Evolutionary conservation across 2,329 filamentous ascomycete species (phyloP), one percentile per base, ranked within the genome.

Genomic region (Tolypocladium inflatum): DNA sequence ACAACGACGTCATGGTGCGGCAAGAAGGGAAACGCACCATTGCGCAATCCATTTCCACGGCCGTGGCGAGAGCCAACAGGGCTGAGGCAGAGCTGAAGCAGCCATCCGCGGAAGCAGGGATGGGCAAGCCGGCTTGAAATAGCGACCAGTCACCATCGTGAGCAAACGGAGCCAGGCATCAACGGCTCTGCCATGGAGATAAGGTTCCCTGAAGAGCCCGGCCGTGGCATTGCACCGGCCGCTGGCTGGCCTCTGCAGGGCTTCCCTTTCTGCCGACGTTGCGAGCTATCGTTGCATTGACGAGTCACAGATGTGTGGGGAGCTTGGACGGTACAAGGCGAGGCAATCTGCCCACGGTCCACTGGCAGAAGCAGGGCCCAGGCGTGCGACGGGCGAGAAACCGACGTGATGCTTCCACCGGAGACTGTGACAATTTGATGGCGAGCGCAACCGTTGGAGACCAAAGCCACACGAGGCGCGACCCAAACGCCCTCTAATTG

Each of bases 1-100:
- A 86, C 67, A 85, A 81, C 59, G 80, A 84, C 64, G 76, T 78
- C 54, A 78, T 81, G 67, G 74, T 77, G 51, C 72, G 74, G 59
- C 68, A 67, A 33, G 76, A 74, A 55, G 80, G 79, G 19, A 74
- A 74, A 60, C 68, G 63, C 50, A 70, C 75, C 23, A 74, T 81
- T 57, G 75, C 77, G 17, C 70, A 74, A 35, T 78, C 76, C 55
- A 72, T 83, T 15, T 39, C 57, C 35, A 59, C 48, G 58, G 66
- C 65, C 2, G 61, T 66, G 50, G 58, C 57, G 38, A 58, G 53
- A 51, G 58, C 55, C 54, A 52, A 56, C 38, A 55, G 42, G n/a
- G 54, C n/a, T n/a, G 30, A 13, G 26, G 30, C 48, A 35, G 26
- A 33, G 9, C 30, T 15, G 48, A 21, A 30, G 30, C 48, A n/a